phyloP scores from a whole-genome alignment of 2,329 filamentous ascomycete species.

The Cladophialophora chaetospira region DNA sequence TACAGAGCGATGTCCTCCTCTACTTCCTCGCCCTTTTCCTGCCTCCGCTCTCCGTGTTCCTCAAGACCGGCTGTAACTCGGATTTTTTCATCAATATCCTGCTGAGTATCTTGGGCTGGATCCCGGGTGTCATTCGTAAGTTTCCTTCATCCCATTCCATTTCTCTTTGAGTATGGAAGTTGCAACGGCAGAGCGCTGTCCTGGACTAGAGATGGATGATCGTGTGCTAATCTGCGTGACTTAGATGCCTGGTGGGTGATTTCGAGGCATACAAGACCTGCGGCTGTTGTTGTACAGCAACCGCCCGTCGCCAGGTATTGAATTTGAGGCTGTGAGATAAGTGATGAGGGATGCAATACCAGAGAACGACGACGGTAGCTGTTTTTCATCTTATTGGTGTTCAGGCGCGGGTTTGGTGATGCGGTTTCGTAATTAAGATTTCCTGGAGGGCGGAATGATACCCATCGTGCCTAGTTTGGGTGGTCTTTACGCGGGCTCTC shows the following conservation, averaged over 20 bases:
- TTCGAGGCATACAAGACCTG: conserved; percentile 24
- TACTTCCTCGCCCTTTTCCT: conserved; percentile 79
- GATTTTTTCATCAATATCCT: conserved; percentile 92
- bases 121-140: conserved; percentile 83
- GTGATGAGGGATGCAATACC: no score
- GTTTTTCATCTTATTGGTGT: no score
- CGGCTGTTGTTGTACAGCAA: conserved; percentile 2
- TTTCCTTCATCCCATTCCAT: conserved; percentile 33
- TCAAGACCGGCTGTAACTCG: conserved; percentile 84
- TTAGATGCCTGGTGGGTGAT: conserved; percentile 33
- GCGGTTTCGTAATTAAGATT: no score
- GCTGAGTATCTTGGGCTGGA: conserved; percentile 73
- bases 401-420: no score
- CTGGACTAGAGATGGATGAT: neutral
- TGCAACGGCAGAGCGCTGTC: neutral
- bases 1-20: conserved; percentile 29
- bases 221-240: neutral
- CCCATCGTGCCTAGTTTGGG: no score
- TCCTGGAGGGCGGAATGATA: no score
- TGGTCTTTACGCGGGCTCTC: no score
- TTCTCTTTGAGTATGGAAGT: neutral
- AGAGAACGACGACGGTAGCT: no score
- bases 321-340: no score
- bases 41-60: conserved; percentile 87
- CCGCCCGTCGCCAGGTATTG: neutral